These are phyloP conservation scores for Trifolium pratense DNA, from an alignment of 306 rosid species.

Conservation along the genomic window DNA sequence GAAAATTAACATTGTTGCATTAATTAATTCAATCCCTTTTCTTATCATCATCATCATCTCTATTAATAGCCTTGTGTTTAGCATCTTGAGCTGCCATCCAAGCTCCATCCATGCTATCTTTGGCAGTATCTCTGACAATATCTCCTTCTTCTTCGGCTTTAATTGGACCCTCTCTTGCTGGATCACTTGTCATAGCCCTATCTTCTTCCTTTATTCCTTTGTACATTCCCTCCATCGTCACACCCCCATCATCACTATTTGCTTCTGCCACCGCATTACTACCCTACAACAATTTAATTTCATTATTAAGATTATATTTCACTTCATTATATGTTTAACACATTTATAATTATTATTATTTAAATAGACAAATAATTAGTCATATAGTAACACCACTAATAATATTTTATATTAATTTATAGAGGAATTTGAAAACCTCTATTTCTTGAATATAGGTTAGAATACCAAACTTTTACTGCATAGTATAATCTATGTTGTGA, in stretches of 20 bases:
- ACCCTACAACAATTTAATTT: conserved; percentile 23
- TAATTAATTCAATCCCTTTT: too few relatives aligned
- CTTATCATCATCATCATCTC: too few relatives aligned
- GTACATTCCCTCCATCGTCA: conserved; percentile 32
- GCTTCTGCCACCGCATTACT: conserved; percentile 40
- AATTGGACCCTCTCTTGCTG: conserved; percentile 32
- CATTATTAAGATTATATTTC: not conserved
- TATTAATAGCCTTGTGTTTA: conserved; percentile 19
- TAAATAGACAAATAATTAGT: too few relatives aligned
- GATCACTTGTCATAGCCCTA: not conserved
- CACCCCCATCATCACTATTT: conserved; percentile 4
- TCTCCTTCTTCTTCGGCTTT: conserved; percentile 44
- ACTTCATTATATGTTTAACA: not conserved
- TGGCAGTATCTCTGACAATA: conserved; percentile 40
- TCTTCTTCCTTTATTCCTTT: conserved; percentile 27
- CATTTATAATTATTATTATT: too few relatives aligned
- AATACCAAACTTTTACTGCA: too few relatives aligned
- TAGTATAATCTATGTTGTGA: too few relatives aligned
- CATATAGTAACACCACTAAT: too few relatives aligned
- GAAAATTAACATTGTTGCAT: too few relatives aligned
- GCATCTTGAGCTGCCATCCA: conserved; percentile 43
- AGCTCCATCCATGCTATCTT: conserved; percentile 46
- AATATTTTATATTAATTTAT: too few relatives aligned
- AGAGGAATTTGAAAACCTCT: too few relatives aligned
- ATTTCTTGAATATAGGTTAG: too few relatives aligned